A percentile compares a stretch with the other conserved stretches of the same genome.
Conservation (phyloP, 202 grass and related monocot genomes). For the Panicum virgatum region DNA sequence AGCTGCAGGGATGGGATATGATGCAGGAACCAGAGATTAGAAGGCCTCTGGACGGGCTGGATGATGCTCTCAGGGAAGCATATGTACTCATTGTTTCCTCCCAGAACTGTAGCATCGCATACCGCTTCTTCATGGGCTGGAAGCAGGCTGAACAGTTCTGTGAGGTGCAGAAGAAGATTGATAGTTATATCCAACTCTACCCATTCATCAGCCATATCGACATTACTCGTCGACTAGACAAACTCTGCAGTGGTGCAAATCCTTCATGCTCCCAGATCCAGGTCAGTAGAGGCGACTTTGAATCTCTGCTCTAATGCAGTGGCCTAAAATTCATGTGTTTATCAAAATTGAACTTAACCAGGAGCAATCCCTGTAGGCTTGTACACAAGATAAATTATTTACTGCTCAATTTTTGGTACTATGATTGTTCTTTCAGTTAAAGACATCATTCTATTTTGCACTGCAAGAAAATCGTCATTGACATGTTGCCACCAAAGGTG, state of each 20-base stretch:
- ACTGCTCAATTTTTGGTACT: neutral
- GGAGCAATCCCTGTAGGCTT: neutral
- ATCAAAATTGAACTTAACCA: neutral
- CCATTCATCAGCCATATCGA: neutral
- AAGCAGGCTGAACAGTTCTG: conserved; percentile 1
- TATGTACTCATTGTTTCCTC: neutral
- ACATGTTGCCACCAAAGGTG: neutral
- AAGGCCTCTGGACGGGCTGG: neutral
- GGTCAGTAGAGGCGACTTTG: neutral
- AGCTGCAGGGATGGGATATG: neutral
- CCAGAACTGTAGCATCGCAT: neutral
- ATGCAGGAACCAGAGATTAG: neutral
- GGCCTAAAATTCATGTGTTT: neutral
- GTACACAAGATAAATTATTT: neutral
- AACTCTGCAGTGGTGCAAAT: neutral
- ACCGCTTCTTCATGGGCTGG: neutral
- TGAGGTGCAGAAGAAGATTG: neutral
- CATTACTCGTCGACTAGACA: neutral
- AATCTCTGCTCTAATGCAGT: neutral
- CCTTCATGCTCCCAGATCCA: neutral
- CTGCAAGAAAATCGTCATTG: neutral
- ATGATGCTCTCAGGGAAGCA: neutral
- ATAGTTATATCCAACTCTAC: neutral
- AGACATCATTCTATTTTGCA: neutral
- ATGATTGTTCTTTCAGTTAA: neutral